Conservation (phyloP, 169 alveolate genomes). For the Plasmodium gonderi region DNA sequence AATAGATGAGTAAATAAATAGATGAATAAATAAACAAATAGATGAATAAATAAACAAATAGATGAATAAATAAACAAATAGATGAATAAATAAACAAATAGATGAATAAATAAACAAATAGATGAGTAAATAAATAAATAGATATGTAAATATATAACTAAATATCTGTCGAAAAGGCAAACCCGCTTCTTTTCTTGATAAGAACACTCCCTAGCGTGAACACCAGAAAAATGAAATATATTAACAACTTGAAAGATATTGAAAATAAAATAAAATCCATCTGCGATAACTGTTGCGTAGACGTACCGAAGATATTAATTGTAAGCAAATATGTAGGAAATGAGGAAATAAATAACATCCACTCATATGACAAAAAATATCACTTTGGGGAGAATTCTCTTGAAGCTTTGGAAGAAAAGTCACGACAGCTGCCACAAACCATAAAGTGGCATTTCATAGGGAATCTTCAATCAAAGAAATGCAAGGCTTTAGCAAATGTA, state of each 20-base stretch:
- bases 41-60: too few relatives aligned
- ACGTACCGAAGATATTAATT: conserved; percentile 50
- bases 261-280: conserved; percentile 43
- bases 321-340: conserved; percentile 57
- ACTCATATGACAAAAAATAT: conserved; percentile 44
- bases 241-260: conserved; percentile 40
- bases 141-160: too few relatives aligned
- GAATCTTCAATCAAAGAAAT: conserved; percentile 94
- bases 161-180: not conserved
- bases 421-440: conserved; percentile 87
- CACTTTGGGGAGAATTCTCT: conserved; percentile 95
- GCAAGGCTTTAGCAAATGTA: conserved; percentile 85
- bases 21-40: too few relatives aligned
- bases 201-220: not conserved
- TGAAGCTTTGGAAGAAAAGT: conserved; percentile 91
- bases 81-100: too few relatives aligned
- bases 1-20: too few relatives aligned
- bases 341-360: conserved; percentile 60
- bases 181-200: not conserved
- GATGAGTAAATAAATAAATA: too few relatives aligned
- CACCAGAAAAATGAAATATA: conserved; percentile 19
- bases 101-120: too few relatives aligned
- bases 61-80: too few relatives aligned
- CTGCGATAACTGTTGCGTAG: conserved; percentile 3
- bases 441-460: conserved; percentile 97